Evolutionary conservation across 2,329 filamentous ascomycete genomes (phyloP), one percentile per base, ranked within the genome.

Genomic region (Fusarium liriodendri): DNA sequence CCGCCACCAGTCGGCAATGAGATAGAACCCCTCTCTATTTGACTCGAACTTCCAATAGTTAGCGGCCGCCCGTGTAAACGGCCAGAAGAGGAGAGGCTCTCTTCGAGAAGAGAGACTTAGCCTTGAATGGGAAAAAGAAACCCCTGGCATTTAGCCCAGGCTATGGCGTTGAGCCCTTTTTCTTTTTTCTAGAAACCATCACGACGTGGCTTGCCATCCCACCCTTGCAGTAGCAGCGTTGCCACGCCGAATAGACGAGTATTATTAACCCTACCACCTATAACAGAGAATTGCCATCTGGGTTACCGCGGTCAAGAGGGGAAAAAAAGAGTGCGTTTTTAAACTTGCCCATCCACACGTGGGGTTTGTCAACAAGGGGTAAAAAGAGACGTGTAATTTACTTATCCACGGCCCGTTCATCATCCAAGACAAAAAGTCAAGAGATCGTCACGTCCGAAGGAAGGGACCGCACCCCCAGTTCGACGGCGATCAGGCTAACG

Each of bases 111-210:
- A 9, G 16, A 13, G 42, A 16, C 18, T 11, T 33, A 25, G 22
- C 25, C 14, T 18, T 47, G n/a, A 13, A 16, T 16, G 25, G 45
- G 20, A 25, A 25, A 16, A 25, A 42, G 5, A 47, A 27, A 27
- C 22, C 22, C 22, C 42, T 47, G 42, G 8, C 14, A 18, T 27
- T 47, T 47, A 47, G 16, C 14, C 14, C 7, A 25, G n/a, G n/a
- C 16, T 25, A 25, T 47, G 42, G 20, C 42, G 22, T 47, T 27
- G 42, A 52, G 47, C 47, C 7, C 25, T 58, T 45, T 58, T 29
- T 52, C 47, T 52, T 52, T 58, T 58, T 64, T 47, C 62, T 58
- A 64, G 61, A 64, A 63, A 20, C 47, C 47, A 18, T 52, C 25
- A 52, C 16, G 47, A 18, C 47, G 47, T 52, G 47, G 25, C 47